Base-by-base conservation (phyloP, 2,329 filamentous ascomycete species). In the Talaromyces funiculosus region DNA sequence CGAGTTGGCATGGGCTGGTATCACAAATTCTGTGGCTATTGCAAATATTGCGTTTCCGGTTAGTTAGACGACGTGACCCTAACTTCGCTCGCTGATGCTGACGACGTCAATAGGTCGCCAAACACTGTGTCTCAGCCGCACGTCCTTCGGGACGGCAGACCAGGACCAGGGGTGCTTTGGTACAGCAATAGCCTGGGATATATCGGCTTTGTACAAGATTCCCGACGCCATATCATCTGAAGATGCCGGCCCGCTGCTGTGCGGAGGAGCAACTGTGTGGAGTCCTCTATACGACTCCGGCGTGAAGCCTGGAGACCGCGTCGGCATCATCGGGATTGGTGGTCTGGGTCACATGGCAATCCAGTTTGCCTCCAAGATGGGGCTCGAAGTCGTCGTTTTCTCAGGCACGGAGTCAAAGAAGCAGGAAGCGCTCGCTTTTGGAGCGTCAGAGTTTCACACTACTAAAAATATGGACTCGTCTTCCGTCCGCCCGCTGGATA, bases 261-360 rank as follows among this genome's bases (percentile, higher is more conserved):
- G 75, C 54, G 75, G 69, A 14, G 74, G 75, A 12, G 73, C 69
- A 1, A 77, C 74, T 1, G 71, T 75, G 26, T 76, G 70, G 71
- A 82, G 81, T 1, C 87, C 88, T 0, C 74, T 92, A 7, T 82
- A 81, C 26, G 84, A 85, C 2, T 38, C 37, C 22, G 84, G 87
- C 0, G 88, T 86, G 1, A 88, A 88, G 71, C 84, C 87, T 0
- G 88, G 86, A 1, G 88, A 88, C 71, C 80, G 76, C 8, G 86
- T 92, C 0, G 89, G 83, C 0, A 82, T 92, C 53, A 78, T 90
- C n/a, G 88, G 89, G 3, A 77, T 91, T 7, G 89, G 89, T 29
- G 88, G 88, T 0, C 77, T 91, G 70, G 0, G 88, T 4, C 88
- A 93, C 70, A 85, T 92, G 64, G 90, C 84, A 0, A 71, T 93